Conservation (phyloP, 2,329 filamentous ascomycete species). For the Ilyonectria destructans region DNA sequence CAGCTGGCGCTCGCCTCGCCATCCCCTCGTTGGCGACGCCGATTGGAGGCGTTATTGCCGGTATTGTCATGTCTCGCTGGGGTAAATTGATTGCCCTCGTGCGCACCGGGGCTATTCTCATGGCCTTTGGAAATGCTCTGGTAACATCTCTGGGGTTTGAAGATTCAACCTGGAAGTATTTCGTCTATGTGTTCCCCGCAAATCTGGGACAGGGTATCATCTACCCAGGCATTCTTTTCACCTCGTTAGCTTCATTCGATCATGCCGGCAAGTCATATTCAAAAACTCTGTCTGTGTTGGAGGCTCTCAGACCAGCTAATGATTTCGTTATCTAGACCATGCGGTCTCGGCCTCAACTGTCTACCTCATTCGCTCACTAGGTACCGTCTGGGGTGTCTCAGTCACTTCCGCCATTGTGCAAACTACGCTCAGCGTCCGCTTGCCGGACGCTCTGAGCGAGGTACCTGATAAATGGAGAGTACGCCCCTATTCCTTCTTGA, state of each 20-base stretch:
- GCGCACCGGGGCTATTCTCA: constrained; percentile 65
- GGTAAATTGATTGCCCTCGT: constrained; percentile 68
- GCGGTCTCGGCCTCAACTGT: constrained; percentile 75
- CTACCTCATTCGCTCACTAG: constrained; percentile 76
- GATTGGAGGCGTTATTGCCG: constrained; percentile 70
- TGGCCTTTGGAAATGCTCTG: constrained; percentile 69
- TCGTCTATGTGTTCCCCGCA: constrained; percentile 71
- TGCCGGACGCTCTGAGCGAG: constrained; percentile 69
- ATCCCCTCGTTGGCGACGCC: constrained; percentile 75
- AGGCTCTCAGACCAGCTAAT: background rate
- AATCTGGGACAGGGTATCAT: constrained; percentile 74
- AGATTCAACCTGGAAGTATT: constrained; percentile 70
- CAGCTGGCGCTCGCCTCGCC: constrained; percentile 76
- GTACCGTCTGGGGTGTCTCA: constrained; percentile 77
- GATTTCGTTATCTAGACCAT: constrained; percentile 63
- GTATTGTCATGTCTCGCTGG: constrained; percentile 72
- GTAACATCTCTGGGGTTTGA: constrained; percentile 66
- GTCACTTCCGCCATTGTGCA: constrained; percentile 75
- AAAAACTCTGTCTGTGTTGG: background rate
- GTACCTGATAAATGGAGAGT: constrained; percentile 73
- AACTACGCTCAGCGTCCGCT: constrained; percentile 70
- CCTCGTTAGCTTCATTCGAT: constrained; percentile 74
- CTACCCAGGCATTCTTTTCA: constrained; percentile 74
- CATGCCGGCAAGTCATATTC: constrained; percentile 65
- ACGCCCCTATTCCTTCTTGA: constrained; percentile 52